A percentile compares a stretch with the other conserved stretches of the same genome.
phyloP scores from a whole-genome alignment of 202 grass and related monocot genomes.

The Panicum virgatum region DNA sequence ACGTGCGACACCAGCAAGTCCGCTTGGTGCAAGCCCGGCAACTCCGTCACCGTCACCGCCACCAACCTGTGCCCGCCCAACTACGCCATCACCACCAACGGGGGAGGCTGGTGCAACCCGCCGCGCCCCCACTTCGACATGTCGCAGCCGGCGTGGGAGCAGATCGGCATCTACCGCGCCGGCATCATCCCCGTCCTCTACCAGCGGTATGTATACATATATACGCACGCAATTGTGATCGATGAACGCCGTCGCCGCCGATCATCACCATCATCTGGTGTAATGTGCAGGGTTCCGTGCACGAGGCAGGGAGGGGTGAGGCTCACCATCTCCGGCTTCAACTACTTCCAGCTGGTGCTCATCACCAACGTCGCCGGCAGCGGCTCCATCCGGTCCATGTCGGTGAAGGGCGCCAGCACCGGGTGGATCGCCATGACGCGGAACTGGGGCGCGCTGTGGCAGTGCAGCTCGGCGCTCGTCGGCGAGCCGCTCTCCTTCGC shows the following conservation, averaged over 20 bases:
- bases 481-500: conserved; percentile 56
- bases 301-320: conserved; percentile 29
- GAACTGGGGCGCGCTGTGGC: conserved; percentile 34
- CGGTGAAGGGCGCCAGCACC: conserved; percentile 19
- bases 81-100: conserved; percentile 32
- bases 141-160: conserved; percentile 44
- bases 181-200: conserved; percentile 57
- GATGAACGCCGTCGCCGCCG: too few species aligned
- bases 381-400: conserved; percentile 32
- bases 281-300: conserved; percentile 24
- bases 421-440: conserved; percentile 17
- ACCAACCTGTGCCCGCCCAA: conserved; percentile 48
- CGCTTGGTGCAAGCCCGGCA: conserved; percentile 22
- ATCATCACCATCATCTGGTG: too few species aligned
- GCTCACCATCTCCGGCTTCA: conserved; percentile 14
- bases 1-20: conserved; percentile 33
- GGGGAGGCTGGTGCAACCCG: conserved; percentile 48
- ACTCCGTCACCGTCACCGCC: conserved; percentile 29
- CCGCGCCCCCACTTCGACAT: conserved; percentile 45
- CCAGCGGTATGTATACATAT: conserved; percentile 15
- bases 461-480: conserved; percentile 28
- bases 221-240: too few species aligned
- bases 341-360: conserved; percentile 27
- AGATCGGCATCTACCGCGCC: conserved; percentile 51
- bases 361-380: conserved; percentile 27